Evolutionary conservation across 73 alveolate genomes (phyloP).

Genomic region (Diophrys appendiculata): DNA sequence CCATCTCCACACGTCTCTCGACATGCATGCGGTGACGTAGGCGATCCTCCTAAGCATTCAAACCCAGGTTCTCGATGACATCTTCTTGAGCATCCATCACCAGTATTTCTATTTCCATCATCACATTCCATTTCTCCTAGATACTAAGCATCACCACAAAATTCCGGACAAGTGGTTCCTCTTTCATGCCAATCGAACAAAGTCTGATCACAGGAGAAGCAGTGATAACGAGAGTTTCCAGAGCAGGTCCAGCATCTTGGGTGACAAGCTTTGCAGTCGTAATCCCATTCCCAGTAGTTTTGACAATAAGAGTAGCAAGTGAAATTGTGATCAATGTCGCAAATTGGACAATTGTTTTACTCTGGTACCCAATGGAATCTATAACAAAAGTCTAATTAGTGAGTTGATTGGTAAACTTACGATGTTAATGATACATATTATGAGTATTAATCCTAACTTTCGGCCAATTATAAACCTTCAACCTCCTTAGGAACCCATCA

Average conservation of each 20-base stretch:
- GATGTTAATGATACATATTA: background rate
- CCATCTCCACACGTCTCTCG: conserved; percentile 26
- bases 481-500: conserved; percentile 19
- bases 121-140: conserved; percentile 54
- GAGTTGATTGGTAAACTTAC: too few relatives aligned
- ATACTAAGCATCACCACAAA: conserved; percentile 61
- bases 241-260: conserved; percentile 27
- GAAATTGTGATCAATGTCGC: conserved; percentile 39
- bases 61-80: conserved; percentile 12
- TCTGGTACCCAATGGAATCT: background rate
- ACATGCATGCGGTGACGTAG: background rate
- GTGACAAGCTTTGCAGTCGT: conserved; percentile 26
- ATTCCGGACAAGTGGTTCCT: conserved; percentile 43
- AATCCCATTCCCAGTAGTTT: conserved; percentile 8
- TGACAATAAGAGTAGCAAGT: conserved; percentile 27
- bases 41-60: conserved; percentile 21
- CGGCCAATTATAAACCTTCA: conserved; percentile 20
- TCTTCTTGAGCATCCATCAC: conserved; percentile 18
- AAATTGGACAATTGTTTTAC: conserved; percentile 14
- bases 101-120: conserved; percentile 33
- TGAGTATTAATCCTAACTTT: background rate
- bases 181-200: conserved; percentile 17
- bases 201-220: conserved; percentile 25
- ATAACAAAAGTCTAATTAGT: background rate
- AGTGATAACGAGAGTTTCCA: conserved; percentile 23